Base-by-base conservation (phyloP, 129 eudicot genomes). In the Lactuca saligna region DNA sequence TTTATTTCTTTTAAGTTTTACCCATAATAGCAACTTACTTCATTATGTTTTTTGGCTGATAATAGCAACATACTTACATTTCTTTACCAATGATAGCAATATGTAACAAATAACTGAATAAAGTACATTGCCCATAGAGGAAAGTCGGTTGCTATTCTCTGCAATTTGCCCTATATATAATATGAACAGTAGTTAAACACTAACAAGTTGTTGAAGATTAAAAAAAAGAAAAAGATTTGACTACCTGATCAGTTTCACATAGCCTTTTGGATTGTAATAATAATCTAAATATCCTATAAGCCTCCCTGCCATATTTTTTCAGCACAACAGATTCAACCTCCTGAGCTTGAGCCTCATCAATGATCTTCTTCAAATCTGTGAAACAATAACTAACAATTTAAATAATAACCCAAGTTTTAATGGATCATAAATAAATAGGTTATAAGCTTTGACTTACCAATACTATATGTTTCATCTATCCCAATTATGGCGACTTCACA, bases 271-370 rank as follows among this genome's bases (percentile, higher is more conserved):
- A 33, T 64, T 71, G 73, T 48, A 86, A 61, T 65, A 93, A 77
- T 75, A 85, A 66, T 82, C 96, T 89, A 81, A 93, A 89, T 29
- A 93, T 93, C 82, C 97, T 93, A 75, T 78, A 89, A 60, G 97
- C 97, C 57, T 85, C 92, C 75, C 68, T 84, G 44, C 95, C 96
- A 82, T 87, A 87, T 71, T 86, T 87, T 82, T 82, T 89, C 75
- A 84, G 33, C 70, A 93, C 87, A 70, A 87, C 74, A 58, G 97
- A 93, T 75, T 93, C 99, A 55, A 93, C 90, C 95, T 93, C 99
- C 59, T 81, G 84, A 53, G 65, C 66, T 73, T 85, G 92, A 81
- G 99, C 97, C 79, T 77, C 46, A 69, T 87, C 87, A 68, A 93
- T 81, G 64, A 87, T 81, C 69, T 74, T 71, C 81, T 80, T 93